Evolutionary conservation across 1,284 basidiomycete genomes (phyloP).

Genomic region (Stereum hirsutum): DNA sequence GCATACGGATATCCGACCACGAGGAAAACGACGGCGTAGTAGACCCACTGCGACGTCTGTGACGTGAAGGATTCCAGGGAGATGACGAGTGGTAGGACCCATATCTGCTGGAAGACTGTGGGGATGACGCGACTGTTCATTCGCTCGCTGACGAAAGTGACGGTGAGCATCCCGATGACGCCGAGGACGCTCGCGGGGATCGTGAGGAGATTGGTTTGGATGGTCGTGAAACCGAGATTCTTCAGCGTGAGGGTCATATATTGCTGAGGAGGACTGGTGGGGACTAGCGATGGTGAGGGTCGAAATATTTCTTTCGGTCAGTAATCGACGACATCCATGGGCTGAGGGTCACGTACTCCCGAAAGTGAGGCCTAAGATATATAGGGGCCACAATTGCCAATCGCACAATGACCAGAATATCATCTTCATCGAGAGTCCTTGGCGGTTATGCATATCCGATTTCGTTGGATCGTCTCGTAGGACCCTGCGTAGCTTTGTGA

Average conservation of each 20-base stretch:
- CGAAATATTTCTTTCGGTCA: conserved; percentile 10
- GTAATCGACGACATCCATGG: not conserved
- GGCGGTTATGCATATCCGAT: conserved; percentile 74
- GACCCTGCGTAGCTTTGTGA: conserved; percentile 48
- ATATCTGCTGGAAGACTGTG: conserved; percentile 47
- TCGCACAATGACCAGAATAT: conserved; percentile 51
- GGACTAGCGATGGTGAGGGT: conserved; percentile 34
- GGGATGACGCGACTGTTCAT: conserved; percentile 45
- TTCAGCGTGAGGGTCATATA: conserved; percentile 59
- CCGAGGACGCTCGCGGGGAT: conserved; percentile 38
- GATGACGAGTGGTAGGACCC: conserved; percentile 51
- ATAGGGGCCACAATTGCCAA: conserved; percentile 66
- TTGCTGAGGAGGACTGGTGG: conserved; percentile 34
- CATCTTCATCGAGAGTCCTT: conserved; percentile 45
- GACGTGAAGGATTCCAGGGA: conserved; percentile 44
- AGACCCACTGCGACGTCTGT: conserved; percentile 49
- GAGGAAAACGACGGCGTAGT: conserved; percentile 45
- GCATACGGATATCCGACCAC: conserved; percentile 42
- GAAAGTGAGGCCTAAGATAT: conserved; percentile 37
- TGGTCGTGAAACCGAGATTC: conserved; percentile 52
- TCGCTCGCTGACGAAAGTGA: conserved; percentile 43
- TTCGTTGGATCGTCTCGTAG: conserved; percentile 66
- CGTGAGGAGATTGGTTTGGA: conserved; percentile 50
- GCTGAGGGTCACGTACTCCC: conserved; percentile 17
- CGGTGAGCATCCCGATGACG: conserved; percentile 29